Evolutionary conservation across 2,329 filamentous ascomycete species (phyloP), one percentile per base, ranked within the genome.

Genomic region (Phyllosticta paracitricarpa): DNA sequence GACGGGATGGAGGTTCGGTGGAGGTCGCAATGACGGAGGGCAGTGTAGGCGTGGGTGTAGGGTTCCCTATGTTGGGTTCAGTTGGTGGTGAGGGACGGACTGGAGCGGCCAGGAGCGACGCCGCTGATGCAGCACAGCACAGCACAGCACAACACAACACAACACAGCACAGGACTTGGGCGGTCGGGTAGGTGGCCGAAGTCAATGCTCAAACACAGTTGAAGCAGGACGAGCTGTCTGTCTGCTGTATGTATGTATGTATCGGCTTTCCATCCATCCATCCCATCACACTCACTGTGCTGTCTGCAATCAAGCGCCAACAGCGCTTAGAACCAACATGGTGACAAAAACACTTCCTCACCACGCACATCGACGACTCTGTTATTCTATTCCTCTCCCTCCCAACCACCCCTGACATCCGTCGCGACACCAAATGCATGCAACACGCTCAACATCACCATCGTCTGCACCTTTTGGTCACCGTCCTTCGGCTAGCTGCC

Each of bases 201-300:
- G 33, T 40, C 33, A 40, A 40, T 61, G 59, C 56, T 61, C 40
- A 48, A 61, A 55, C 59, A 56, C 56, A 57, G 52, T 54, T 54
- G 54, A 57, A 57, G 59, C 59, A 48, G 35, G 19, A 40, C 35
- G 28, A 30, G 5, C 6, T 30, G 28, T 30, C 9, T 8, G 28
- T 22, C 19, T 22, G 19, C 19, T 22, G 19, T 22, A 22, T 22
- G 19, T 22, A 22, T 22, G 19, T 22, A 22, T 22, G 19, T 22
- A 22, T 22, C 19, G 40, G 40, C 40, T 48, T 48, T 48, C 4
- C 19, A 22, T 22, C 19, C 19, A 22, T 22, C 19, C 19, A 1
- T 2, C 10, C 33, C 33, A 40, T 40, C 33, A 40, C 33, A 40
- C 33, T 40, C 10, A 14, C 3, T 4, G 33, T 1, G 9, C 5